Evolutionary conservation across 2,329 filamentous ascomycete species (phyloP).

Genomic region (Fusarium protoensiforme): DNA sequence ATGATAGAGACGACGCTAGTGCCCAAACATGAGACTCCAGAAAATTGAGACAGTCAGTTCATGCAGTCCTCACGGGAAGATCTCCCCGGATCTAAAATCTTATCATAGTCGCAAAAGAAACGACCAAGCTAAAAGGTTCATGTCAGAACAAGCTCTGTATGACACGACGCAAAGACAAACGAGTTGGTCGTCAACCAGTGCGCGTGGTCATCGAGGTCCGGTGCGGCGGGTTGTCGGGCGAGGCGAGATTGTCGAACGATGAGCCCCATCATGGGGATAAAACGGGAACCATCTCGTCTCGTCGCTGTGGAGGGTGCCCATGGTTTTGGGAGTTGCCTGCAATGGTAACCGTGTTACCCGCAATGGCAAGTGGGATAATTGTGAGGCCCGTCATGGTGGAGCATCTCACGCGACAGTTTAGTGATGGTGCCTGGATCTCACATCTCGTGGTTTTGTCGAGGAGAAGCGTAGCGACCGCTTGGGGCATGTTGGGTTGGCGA

Average conservation of each 20-base stretch:
- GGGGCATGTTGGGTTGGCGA: not conserved
- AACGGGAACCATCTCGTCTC: constrained; percentile 7
- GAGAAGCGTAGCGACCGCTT: not conserved
- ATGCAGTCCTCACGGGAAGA: constrained; percentile 29
- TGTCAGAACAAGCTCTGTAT: constrained; percentile 11
- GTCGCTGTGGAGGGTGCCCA: not conserved
- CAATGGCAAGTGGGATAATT: constrained; percentile 7
- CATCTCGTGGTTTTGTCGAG: not conserved
- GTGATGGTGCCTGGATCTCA: not conserved
- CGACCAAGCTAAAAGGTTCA: not conserved
- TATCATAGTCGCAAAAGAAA: constrained; percentile 19
- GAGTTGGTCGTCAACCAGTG: constrained; percentile 21
- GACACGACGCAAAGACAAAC: constrained; percentile 29
- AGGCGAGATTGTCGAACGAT: constrained; percentile 37
- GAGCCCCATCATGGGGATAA: constrained; percentile 21
- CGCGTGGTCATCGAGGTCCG: not conserved
- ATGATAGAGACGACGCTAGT: not conserved
- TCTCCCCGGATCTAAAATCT: constrained; percentile 26
- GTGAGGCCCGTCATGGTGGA: not conserved
- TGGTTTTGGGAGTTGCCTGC: not conserved
- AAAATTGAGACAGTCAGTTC: constrained; percentile 2
- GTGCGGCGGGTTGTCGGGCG: not conserved
- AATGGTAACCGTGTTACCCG: not conserved
- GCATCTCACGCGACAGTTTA: not conserved
- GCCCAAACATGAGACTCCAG: not conserved